phyloP scores from a whole-genome alignment of 1,139 yeast genomes.

The Diutina rugosa region DNA sequence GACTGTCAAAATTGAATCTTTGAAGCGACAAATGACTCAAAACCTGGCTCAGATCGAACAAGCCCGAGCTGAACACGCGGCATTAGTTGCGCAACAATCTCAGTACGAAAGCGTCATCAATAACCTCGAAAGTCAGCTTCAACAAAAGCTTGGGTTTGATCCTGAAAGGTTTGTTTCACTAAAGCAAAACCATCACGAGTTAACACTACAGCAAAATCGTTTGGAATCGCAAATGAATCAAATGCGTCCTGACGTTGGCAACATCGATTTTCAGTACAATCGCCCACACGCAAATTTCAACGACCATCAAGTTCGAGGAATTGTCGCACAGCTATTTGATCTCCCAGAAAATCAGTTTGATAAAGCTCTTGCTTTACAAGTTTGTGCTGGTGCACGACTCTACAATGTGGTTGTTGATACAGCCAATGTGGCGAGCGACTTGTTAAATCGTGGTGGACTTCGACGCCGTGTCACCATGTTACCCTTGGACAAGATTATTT shows the following conservation, averaged over 20 bases:
- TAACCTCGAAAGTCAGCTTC: slow-evolving; percentile 30
- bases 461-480: slow-evolving; percentile 81
- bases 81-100: slow-evolving; percentile 21
- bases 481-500: slow-evolving; percentile 75
- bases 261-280: slow-evolving; percentile 64
- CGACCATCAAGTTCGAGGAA: slow-evolving; percentile 60
- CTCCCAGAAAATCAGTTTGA: slow-evolving; percentile 44
- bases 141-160: slow-evolving; percentile 45
- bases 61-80: slow-evolving; percentile 27
- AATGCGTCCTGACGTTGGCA: slow-evolving; percentile 53
- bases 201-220: slow-evolving; percentile 19
- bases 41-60: slow-evolving; percentile 37
- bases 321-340: slow-evolving; percentile 76
- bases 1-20: slow-evolving; percentile 44
- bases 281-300: slow-evolving; percentile 53
- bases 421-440: slow-evolving; percentile 69
- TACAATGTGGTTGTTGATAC: slow-evolving; percentile 88
- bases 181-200: slow-evolving; percentile 25
- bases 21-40: slow-evolving; percentile 36
- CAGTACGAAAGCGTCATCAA: slow-evolving; percentile 15
- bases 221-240: slow-evolving; percentile 40
- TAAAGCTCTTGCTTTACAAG: slow-evolving; percentile 77
- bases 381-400: slow-evolving; percentile 86
- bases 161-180: slow-evolving; percentile 33
- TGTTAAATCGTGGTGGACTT: slow-evolving; percentile 68